These are phyloP conservation scores for Draba incana DNA, from an alignment of 345 rosid species.

Conservation along the genomic window DNA sequence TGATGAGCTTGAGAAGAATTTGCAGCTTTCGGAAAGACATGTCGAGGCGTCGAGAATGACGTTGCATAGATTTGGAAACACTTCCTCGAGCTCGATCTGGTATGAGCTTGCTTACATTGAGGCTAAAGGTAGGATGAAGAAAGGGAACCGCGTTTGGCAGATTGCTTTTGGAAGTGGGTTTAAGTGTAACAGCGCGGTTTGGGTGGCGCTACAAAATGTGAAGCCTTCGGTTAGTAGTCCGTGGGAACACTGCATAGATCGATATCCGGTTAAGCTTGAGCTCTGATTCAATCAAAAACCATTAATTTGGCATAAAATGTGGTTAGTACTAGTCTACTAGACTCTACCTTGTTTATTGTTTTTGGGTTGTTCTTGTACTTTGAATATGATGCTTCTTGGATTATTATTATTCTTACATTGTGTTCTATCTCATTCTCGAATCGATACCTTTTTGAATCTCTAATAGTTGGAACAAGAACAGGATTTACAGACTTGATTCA, in stretches of 20 bases:
- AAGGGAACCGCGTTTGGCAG: slow-evolving; percentile 89
- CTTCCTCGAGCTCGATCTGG: slow-evolving; percentile 93
- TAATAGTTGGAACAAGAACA: slow-evolving; percentile 14
- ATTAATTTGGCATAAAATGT: slow-evolving; percentile 17
- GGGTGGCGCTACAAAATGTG: slow-evolving; percentile 64
- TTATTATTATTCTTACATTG: no score
- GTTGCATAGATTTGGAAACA: slow-evolving; percentile 82
- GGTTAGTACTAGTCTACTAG: slow-evolving; percentile 28
- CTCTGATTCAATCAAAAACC: slow-evolving; percentile 37
- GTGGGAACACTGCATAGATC: slow-evolving; percentile 72
- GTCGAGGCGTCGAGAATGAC: slow-evolving; percentile 93
- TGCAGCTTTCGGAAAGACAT: slow-evolving; percentile 70
- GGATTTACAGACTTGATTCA: neutral
- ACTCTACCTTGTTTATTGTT: slow-evolving; percentile 24
- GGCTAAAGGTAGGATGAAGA: slow-evolving; percentile 78
- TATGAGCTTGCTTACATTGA: slow-evolving; percentile 84
- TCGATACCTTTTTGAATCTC: neutral
- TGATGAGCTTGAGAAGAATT: slow-evolving; percentile 93
- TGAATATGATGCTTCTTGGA: slow-evolving; percentile 16
- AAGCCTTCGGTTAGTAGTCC: slow-evolving; percentile 64
- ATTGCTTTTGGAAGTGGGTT: slow-evolving; percentile 91
- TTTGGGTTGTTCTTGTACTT: slow-evolving; percentile 6
- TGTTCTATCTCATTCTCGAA: no score
- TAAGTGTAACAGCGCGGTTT: slow-evolving; percentile 91
- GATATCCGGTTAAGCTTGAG: slow-evolving; percentile 68